These are phyloP conservation scores for Wickerhamiella galacta DNA, from an alignment of 805 yeast species.

Conservation along the genomic window DNA sequence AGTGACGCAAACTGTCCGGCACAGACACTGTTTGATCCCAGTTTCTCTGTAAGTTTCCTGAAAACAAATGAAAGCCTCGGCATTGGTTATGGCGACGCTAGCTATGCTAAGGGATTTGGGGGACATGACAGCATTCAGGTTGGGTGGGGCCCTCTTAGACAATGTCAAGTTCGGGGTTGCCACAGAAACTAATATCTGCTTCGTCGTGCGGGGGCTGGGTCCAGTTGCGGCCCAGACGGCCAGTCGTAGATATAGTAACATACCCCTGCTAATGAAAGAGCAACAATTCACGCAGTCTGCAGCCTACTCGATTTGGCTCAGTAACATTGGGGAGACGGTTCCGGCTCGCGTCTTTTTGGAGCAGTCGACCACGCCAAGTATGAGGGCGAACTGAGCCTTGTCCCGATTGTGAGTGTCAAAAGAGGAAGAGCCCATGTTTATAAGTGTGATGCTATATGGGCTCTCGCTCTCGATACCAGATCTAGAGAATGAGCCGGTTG, in stretches of 20 bases:
- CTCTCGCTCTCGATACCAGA: constrained; percentile 1
- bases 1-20: constrained; percentile 12
- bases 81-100: constrained; percentile 27
- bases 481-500: background rate
- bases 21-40: constrained; percentile 14
- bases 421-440: constrained; percentile 6
- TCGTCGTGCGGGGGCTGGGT: constrained; percentile 34
- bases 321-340: constrained; percentile 16
- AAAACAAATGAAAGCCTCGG: constrained; percentile 10
- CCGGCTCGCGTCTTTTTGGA: constrained; percentile 27
- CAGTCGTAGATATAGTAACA: constrained; percentile 15
- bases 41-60: constrained; percentile 13
- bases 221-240: constrained; percentile 20
- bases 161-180: constrained; percentile 60
- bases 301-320: constrained; percentile 31
- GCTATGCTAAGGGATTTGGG: constrained; percentile 40
- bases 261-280: constrained; percentile 22
- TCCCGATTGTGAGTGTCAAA: constrained; percentile 13
- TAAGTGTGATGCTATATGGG: constrained; percentile 14
- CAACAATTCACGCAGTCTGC: constrained; percentile 27
- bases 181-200: constrained; percentile 41
- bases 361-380: constrained; percentile 27
- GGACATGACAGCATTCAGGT: constrained; percentile 44
- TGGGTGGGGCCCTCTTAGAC: constrained; percentile 33
- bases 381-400: constrained; percentile 22